Base-by-base conservation (phyloP, 805 yeast genomes). In the Saturnispora kantuleensis region DNA sequence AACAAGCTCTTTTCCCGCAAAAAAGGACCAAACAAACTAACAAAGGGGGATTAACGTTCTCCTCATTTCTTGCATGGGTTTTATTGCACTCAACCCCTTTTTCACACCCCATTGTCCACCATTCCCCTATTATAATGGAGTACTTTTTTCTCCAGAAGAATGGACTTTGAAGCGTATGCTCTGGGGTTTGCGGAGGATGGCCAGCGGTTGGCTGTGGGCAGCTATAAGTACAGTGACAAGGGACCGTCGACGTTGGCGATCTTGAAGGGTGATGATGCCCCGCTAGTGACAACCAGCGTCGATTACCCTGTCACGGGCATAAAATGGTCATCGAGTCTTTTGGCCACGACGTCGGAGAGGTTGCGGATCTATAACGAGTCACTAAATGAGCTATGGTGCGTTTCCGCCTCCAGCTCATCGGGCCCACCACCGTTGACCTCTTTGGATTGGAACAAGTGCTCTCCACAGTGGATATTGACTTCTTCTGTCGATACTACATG, bases 401-500 rank as follows among this genome's bases (percentile, higher is more conserved):
- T 42, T 6, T 36, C 41, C 10, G 37, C 45, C 4, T 28, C 39
- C n/a, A 28, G 31, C 17, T 21, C 26, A 8, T 18, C 45, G 11
- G 45, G 41, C 12, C 35, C 45, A 41, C 95, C 98, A 1, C 98
- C 98, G 5, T 73, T 93, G 42, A 89, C 97, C 0, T 80, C 95
- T 2, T 86, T 93, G 55, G 96, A 93, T 64, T 93, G 98, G 97
- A 87, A 84, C 65, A 65, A 70, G 32, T 68, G 71, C 1, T 89
- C 85, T 54, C 75, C 85, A 3, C 76, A 76, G 40, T 62, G 79
- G 34, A 73, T 88, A 16, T 82, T 93, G 32, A 86, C 97, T 1
- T 77, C 90, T 50, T 81, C 93, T 16, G 85, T 90, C 10, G 98
- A 93, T 64, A 93, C 98, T 1, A 93, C 98, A 0, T 93, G 98